Base-by-base conservation (phyloP, 2,329 filamentous ascomycete genomes). In the Mycosphaerella sp. region DNA sequence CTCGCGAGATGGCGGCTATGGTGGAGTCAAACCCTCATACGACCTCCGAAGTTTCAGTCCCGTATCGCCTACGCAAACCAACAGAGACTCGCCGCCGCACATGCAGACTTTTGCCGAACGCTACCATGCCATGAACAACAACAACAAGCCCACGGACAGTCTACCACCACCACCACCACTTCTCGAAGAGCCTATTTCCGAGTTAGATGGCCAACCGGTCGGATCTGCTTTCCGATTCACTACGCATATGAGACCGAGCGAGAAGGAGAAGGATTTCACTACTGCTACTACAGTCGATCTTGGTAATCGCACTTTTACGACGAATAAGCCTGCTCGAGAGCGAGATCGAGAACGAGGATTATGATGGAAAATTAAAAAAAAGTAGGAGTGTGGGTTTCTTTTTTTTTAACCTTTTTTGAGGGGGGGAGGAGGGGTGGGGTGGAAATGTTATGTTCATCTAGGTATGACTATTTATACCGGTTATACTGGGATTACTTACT, bases 131-230 rank as follows among this genome's bases (percentile, higher is more conserved):
- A 50, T 54, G 47, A 54, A 50, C 17, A 47, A 47, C 42, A 44
- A 13, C 2, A 37, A 42, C 5, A 25, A 25, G 7, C 21, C 21
- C 6, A 25, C 21, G 7, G 21, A 5, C 6, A 25, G 3, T 5
- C 21, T 25, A 25, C 7, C 21, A 25, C 21, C 21, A 25, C 21
- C 21, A 25, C 21, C 4, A 4, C 21, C 21, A 6, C 12, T 32
- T 7, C 37, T 27, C 27, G 28, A 49, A 18, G 37, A 49, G 28
- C 25, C 16, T 12, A 39, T 37, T 28, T 48, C 40, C 5, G 52
- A 54, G 35, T 43, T 54, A 9, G 52, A 54, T 18, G 52, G 52
- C 6, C 52, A 54, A 39, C 52, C 52, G 3, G 52, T 54, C 5
- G 52, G 52, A 27, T 50, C 47, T 13, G 43, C 44, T 5, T 54